A percentile compares a stretch with the other conserved stretches of the same genome.
These are phyloP conservation scores for Albatrellus ellisii DNA, from an alignment of 768 basidiomycete species.

Conservation along the genomic window DNA sequence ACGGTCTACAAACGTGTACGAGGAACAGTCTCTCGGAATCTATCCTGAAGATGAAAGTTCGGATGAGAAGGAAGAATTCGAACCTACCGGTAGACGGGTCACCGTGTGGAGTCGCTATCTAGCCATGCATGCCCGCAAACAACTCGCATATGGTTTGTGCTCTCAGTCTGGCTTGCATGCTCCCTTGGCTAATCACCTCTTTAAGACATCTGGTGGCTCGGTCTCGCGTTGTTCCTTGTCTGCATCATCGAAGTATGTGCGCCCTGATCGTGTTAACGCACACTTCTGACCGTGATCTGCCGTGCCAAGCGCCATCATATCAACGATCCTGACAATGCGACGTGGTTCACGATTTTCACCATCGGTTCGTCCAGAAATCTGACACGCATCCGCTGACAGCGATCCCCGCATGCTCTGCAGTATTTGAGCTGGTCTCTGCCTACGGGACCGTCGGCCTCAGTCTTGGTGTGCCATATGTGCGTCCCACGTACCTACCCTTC, in stretches of 20 bases:
- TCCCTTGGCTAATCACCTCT: conserved; percentile 1
- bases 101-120: conserved; percentile 68
- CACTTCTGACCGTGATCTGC: conserved; percentile 1
- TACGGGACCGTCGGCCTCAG: conserved; percentile 87
- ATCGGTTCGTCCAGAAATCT: conserved; percentile 39
- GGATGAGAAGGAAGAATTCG: conserved; percentile 27
- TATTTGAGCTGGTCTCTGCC: conserved; percentile 81
- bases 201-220: conserved; percentile 97
- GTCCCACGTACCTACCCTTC: conserved; percentile 15
- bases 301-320: conserved; percentile 40
- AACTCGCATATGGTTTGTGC: conserved; percentile 73
- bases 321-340: conserved; percentile 33
- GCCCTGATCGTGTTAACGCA: not conserved
- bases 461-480: conserved; percentile 72
- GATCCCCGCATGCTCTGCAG: conserved; percentile 21
- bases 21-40: conserved; percentile 34
- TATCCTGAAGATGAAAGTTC: not conserved
- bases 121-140: conserved; percentile 70
- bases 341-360: conserved; percentile 79
- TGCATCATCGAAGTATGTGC: conserved; percentile 81
- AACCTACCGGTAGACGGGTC: conserved; percentile 33
- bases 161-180: not conserved
- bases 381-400: not conserved
- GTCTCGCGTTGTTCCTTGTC: conserved; percentile 69
- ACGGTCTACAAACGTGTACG: conserved; percentile 88